A percentile compares a stretch with the other conserved stretches of the same genome.
phyloP scores from a whole-genome alignment of 805 yeast species.

The Metschnikowia anglica region DNA sequence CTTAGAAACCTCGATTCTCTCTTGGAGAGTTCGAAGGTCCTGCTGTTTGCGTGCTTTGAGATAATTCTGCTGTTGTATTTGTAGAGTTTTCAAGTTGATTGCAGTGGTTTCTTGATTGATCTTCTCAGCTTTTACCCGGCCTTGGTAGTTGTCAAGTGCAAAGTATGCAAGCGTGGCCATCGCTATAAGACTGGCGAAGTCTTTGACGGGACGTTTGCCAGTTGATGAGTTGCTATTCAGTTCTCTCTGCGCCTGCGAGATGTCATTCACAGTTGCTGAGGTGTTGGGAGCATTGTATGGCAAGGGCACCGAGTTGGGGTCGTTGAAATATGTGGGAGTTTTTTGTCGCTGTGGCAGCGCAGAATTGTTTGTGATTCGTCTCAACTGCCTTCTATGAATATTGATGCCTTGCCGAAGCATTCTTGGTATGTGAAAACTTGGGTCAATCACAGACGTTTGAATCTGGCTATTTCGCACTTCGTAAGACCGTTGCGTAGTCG shows the following conservation, averaged over 20 bases:
- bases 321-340: slow-evolving; percentile 15
- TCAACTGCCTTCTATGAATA: not conserved
- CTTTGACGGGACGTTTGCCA: slow-evolving; percentile 22
- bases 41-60: slow-evolving; percentile 51
- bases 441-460: not conserved
- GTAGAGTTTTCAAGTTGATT: slow-evolving; percentile 37
- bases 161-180: slow-evolving; percentile 46
- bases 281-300: slow-evolving; percentile 5
- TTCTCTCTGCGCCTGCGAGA: not conserved
- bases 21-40: slow-evolving; percentile 52
- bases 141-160: slow-evolving; percentile 51
- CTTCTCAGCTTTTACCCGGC: slow-evolving; percentile 40
- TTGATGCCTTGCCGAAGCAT: slow-evolving; percentile 2
- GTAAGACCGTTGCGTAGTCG: not conserved
- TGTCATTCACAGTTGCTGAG: not conserved
- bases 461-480: not conserved
- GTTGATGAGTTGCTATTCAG: not conserved
- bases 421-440: not conserved
- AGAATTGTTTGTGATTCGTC: not conserved
- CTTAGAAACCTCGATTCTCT: slow-evolving; percentile 47
- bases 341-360: slow-evolving; percentile 1
- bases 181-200: slow-evolving; percentile 42
- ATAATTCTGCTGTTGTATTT: slow-evolving; percentile 48
- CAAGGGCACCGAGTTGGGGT: slow-evolving; percentile 14
- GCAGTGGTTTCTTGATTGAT: slow-evolving; percentile 35